A percentile compares a stretch with the other conserved stretches of the same genome.
These are phyloP conservation scores for Ceratocystis albifundus DNA, from an alignment of 2,329 filamentous ascomycete species.

Conservation along the genomic window DNA sequence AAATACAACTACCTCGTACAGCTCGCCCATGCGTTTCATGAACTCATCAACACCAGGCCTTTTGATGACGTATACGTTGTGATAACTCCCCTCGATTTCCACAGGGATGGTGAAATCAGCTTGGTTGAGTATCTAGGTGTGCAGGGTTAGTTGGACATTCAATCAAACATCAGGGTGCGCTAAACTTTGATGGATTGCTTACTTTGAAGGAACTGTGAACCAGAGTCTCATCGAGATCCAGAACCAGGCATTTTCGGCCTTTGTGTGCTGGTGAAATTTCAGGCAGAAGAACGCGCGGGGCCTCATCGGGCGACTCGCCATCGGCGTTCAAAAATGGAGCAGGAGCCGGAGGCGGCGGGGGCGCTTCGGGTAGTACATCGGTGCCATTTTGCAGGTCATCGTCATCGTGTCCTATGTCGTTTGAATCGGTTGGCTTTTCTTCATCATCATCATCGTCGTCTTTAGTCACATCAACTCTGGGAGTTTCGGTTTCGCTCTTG, in stretches of 20 bases:
- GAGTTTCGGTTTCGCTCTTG: slow-evolving; percentile 31
- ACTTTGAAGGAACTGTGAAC: slow-evolving; percentile 99
- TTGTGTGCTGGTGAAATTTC: slow-evolving; percentile 66
- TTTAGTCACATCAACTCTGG: slow-evolving; percentile 57
- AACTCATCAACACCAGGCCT: slow-evolving; percentile 96
- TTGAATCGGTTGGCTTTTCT: slow-evolving; percentile 33
- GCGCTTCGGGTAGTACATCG: slow-evolving; percentile 28
- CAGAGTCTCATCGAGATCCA: slow-evolving; percentile 91
- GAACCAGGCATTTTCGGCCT: slow-evolving; percentile 84
- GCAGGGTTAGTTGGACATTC: slow-evolving; percentile 7
- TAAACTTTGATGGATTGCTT: slow-evolving; percentile 25
- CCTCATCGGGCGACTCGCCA: slow-evolving; percentile 12
- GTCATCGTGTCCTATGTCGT: slow-evolving; percentile 32
- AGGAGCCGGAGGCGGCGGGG: slow-evolving; percentile 31
- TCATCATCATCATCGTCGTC: slow-evolving; percentile 55
- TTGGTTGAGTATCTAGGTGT: slow-evolving; percentile 74
- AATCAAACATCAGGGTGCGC: slow-evolving; percentile 3
- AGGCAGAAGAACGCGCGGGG: slow-evolving; percentile 62
- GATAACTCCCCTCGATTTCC: slow-evolving; percentile 96
- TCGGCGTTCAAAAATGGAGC: slow-evolving; percentile 15
- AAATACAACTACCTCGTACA: slow-evolving; percentile 98
- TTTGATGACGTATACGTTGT: slow-evolving; percentile 99
- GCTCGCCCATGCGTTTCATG: slow-evolving; percentile 94
- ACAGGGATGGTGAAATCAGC: slow-evolving; percentile 98
- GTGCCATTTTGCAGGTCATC: slow-evolving; percentile 28